A percentile compares a stretch with the other conserved stretches of the same genome.
Conservation (phyloP, 2,329 filamentous ascomycete genomes). For the Byssothecium circinans region DNA sequence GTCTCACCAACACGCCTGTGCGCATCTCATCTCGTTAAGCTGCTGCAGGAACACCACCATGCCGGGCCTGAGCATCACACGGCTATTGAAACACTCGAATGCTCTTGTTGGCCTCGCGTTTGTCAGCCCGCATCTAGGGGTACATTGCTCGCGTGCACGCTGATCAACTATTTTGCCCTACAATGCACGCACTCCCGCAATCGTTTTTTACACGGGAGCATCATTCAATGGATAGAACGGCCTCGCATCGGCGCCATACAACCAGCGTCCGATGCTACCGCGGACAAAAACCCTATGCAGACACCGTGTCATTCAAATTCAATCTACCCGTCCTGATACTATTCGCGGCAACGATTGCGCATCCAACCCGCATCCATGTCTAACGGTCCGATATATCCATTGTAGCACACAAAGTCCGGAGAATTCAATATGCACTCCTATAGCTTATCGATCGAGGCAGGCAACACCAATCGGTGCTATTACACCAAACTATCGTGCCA, state of each 20-base stretch:
- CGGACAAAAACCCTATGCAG: too few species aligned
- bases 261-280: too few species aligned
- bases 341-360: too few species aligned
- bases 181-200: neutral
- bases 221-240: too few species aligned
- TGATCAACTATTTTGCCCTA: neutral
- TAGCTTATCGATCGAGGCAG: neutral
- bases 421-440: neutral
- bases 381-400: neutral
- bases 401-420: slow-evolving; percentile 1
- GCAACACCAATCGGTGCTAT: neutral
- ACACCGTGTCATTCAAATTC: too few species aligned
- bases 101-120: neutral
- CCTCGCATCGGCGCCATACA: too few species aligned
- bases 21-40: slow-evolving; percentile 32
- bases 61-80: neutral
- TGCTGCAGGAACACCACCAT: slow-evolving; percentile 21
- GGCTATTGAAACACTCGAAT: slow-evolving; percentile 1
- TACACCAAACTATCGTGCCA: too few species aligned
- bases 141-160: neutral
- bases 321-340: too few species aligned
- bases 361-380: neutral
- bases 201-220: too few species aligned
- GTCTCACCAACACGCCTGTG: slow-evolving; percentile 28
- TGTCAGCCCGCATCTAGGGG: neutral